Conservation (phyloP, 495 filamentous ascomycete genomes). For the Daldinia caldariorum region DNA sequence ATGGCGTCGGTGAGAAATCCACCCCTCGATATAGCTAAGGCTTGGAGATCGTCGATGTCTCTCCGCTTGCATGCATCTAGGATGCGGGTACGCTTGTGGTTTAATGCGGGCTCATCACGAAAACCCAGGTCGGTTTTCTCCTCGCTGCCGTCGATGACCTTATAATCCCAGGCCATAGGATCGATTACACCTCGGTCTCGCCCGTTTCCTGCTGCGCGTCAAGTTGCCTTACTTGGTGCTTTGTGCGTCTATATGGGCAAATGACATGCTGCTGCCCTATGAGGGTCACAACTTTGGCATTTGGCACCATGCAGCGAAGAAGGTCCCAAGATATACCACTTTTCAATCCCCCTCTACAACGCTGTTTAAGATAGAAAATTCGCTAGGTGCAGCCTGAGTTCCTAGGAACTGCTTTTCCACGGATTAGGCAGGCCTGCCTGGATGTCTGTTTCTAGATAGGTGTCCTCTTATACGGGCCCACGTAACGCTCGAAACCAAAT, state of each 20-base stretch:
- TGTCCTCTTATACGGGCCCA: not conserved
- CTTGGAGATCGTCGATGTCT: constrained; percentile 70
- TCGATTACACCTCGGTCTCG: constrained; percentile 5
- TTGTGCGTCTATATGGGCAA: constrained; percentile 27
- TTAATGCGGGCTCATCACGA: constrained; percentile 18
- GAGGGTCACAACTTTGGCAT: constrained; percentile 31
- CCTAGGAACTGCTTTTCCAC: not conserved
- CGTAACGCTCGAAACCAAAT: not conserved
- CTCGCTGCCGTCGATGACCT: constrained; percentile 25
- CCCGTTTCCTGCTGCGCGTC: constrained; percentile 14
- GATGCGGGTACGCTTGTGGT: constrained; percentile 61
- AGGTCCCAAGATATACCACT: constrained; percentile 5
- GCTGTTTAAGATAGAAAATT: not conserved
- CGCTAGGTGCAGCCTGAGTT: not conserved
- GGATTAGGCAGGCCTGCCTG: not conserved
- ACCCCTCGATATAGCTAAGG: constrained; percentile 73
- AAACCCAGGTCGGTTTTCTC: constrained; percentile 23
- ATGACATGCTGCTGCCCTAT: constrained; percentile 31
- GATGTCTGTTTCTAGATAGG: not conserved
- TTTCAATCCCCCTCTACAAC: not conserved
- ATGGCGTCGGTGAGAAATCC: constrained; percentile 85
- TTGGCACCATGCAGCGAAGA: constrained; percentile 28
- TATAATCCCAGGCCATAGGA: constrained; percentile 29
- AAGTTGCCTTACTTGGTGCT: constrained; percentile 35
- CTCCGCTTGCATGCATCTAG: constrained; percentile 70